phyloP scores from a whole-genome alignment of 164 flowering plant genomes.

The Dillenia suffruticosa region DNA sequence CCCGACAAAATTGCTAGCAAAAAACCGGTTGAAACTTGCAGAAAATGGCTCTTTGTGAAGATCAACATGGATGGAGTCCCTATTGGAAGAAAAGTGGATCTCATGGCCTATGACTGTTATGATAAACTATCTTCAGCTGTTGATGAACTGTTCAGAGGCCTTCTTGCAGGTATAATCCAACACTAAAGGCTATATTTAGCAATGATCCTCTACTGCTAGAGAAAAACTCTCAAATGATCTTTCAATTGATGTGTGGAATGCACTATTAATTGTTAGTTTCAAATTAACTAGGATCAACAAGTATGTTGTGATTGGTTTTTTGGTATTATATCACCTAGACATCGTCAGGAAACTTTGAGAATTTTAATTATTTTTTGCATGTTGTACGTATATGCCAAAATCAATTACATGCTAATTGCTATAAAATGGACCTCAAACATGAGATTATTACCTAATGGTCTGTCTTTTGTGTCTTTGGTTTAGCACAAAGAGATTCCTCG shows the following conservation, averaged over 20 bases:
- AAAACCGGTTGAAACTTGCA: conserved; percentile 25
- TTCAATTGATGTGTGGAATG: too few relatives aligned
- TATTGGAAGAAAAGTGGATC: conserved; percentile 92
- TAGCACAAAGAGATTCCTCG: conserved; percentile 73
- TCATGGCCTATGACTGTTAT: conserved; percentile 72
- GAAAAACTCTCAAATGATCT: too few relatives aligned
- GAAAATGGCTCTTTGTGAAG: conserved; percentile 73
- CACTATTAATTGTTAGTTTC: too few relatives aligned
- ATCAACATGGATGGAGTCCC: conserved; percentile 99
- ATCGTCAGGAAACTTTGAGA: neutral
- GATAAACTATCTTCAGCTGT: conserved; percentile 75
- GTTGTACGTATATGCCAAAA: neutral
- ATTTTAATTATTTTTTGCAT: neutral
- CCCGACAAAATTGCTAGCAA: conserved; percentile 20
- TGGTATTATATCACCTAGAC: too few relatives aligned
- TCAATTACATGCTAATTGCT: too few relatives aligned
- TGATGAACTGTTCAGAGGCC: conserved; percentile 86
- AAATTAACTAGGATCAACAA: too few relatives aligned
- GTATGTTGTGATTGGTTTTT: too few relatives aligned
- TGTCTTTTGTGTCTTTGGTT: conserved; percentile 11
- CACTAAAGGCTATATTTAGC: too few relatives aligned
- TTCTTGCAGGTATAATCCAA: conserved; percentile 66
- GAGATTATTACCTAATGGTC: neutral
- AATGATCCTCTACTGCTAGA: too few relatives aligned
- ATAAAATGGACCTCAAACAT: too few relatives aligned